Percentiles rank a stretch among this genome's conserved stretches.
Conservation (phyloP, 1,284 basidiomycete species). For the Boletellus dicymbophilus region DNA sequence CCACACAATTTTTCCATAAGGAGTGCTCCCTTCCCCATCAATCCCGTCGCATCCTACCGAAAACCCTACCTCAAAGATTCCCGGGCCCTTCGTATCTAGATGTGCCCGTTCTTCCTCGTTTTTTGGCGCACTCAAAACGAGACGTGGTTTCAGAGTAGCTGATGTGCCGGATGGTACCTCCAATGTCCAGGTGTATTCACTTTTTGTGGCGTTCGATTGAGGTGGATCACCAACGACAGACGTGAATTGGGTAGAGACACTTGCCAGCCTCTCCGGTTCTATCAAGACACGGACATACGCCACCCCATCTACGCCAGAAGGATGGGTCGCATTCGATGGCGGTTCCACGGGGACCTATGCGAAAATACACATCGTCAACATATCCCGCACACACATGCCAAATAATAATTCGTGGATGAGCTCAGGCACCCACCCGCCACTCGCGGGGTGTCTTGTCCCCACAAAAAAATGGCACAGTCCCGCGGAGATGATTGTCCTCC, state of each 20-base stretch:
- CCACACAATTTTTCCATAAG: slow-evolving; percentile 50
- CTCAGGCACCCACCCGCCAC: slow-evolving; percentile 47
- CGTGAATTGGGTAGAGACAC: slow-evolving; percentile 39
- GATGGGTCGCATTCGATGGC: slow-evolving; percentile 45
- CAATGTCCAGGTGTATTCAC: slow-evolving; percentile 38
- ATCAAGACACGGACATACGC: slow-evolving; percentile 47
- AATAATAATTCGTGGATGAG: too few relatives aligned
- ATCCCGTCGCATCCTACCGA: slow-evolving; percentile 34
- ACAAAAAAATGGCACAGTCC: slow-evolving; percentile 67
- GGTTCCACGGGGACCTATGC: slow-evolving; percentile 51
- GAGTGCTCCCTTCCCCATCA: slow-evolving; percentile 36
- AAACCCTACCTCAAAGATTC: slow-evolving; percentile 54
- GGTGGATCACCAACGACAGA: slow-evolving; percentile 49
- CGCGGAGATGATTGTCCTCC: slow-evolving; percentile 25
- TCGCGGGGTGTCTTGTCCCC: slow-evolving; percentile 64
- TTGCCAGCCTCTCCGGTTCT: slow-evolving; percentile 25
- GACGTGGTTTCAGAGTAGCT: slow-evolving; percentile 15
- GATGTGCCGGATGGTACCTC: slow-evolving; percentile 23
- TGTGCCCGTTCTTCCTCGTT: slow-evolving; percentile 39
- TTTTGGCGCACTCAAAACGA: slow-evolving; percentile 40
- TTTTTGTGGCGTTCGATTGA: slow-evolving; percentile 4
- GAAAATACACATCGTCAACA: too few relatives aligned
- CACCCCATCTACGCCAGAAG: slow-evolving; percentile 47
- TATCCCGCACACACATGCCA: neutral
- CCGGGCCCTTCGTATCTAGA: slow-evolving; percentile 35